phyloP scores from a whole-genome alignment of 78 protist genomes.

The Emiliania huxleyi region DNA sequence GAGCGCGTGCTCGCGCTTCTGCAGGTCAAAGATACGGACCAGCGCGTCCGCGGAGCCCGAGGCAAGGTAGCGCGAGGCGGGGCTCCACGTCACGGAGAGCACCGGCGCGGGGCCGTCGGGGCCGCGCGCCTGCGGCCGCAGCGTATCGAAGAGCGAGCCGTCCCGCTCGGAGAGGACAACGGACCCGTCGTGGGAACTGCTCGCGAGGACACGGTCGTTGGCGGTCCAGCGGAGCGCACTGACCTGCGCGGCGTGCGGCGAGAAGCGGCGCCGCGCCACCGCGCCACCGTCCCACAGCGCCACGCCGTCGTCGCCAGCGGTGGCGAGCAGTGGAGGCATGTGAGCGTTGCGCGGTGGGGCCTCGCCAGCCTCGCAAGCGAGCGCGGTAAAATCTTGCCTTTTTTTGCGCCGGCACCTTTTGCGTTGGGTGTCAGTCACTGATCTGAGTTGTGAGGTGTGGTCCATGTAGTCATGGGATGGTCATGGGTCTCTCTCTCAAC shows the following conservation, averaged over 20 bases:
- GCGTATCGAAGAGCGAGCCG: not conserved
- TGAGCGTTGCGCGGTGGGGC: too few species aligned
- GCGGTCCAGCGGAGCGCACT: not conserved
- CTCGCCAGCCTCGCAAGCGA: too few species aligned
- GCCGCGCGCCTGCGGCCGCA: not conserved
- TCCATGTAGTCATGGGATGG: too few species aligned
- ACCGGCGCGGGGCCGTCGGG: not conserved
- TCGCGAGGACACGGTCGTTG: not conserved
- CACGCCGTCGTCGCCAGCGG: not conserved
- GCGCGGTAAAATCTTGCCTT: too few species aligned
- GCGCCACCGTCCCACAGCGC: not conserved
- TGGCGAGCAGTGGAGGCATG: not conserved
- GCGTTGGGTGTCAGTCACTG: too few species aligned
- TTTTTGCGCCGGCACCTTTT: too few species aligned
- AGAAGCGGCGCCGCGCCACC: not conserved
- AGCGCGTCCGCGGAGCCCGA: not conserved
- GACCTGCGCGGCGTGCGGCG: not conserved
- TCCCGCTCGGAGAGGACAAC: not conserved
- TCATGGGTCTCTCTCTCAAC: too few species aligned
- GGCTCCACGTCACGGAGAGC: not conserved
- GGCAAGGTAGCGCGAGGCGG: constrained; percentile 23
- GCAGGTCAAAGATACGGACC: constrained; percentile 3
- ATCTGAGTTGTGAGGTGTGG: too few species aligned
- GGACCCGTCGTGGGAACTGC: not conserved
- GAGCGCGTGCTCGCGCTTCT: constrained; percentile 4